Conservation (phyloP, 129 eudicot genomes). For the Helianthus tuberosus region DNA sequence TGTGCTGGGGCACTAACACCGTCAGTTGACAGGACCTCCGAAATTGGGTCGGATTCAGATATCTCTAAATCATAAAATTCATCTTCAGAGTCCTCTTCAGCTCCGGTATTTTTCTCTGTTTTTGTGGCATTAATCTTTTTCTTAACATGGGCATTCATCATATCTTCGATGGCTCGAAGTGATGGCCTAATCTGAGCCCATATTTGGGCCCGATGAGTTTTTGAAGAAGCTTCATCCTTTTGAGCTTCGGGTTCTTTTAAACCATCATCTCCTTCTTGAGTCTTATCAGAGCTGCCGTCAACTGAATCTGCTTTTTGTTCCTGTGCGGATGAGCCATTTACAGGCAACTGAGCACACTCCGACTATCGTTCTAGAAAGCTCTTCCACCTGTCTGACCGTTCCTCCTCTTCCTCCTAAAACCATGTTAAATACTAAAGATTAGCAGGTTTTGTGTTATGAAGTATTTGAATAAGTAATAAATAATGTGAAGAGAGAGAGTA, state of each 20-base stretch:
- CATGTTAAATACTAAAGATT: not conserved
- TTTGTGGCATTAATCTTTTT: constrained; percentile 44
- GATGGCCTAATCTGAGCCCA: constrained; percentile 88
- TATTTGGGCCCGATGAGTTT: constrained; percentile 42
- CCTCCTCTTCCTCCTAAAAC: constrained; percentile 94
- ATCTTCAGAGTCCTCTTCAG: constrained; percentile 73
- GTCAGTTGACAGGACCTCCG: constrained; percentile 38
- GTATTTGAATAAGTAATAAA: constrained; percentile 5
- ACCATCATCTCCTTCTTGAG: constrained; percentile 31
- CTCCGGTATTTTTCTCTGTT: constrained; percentile 33
- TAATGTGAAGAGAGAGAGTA: constrained; percentile 24
- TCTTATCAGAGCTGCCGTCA: no score
- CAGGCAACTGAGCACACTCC: constrained; percentile 53
- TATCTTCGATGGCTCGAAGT: no score
- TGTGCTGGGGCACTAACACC: constrained; percentile 26
- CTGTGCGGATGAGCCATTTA: constrained; percentile 35
- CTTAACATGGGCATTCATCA: constrained; percentile 86
- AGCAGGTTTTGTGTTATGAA: not conserved
- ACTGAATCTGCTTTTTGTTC: constrained; percentile 7
- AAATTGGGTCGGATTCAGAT: constrained; percentile 50
- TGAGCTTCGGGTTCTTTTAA: constrained; percentile 31
- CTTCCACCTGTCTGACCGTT: constrained; percentile 94
- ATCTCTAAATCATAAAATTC: constrained; percentile 80
- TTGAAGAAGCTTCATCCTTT: constrained; percentile 36
- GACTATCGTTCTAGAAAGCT: constrained; percentile 74